These are phyloP conservation scores for Ascochyta lentis DNA, from an alignment of 2,329 filamentous ascomycete species.

Conservation along the genomic window DNA sequence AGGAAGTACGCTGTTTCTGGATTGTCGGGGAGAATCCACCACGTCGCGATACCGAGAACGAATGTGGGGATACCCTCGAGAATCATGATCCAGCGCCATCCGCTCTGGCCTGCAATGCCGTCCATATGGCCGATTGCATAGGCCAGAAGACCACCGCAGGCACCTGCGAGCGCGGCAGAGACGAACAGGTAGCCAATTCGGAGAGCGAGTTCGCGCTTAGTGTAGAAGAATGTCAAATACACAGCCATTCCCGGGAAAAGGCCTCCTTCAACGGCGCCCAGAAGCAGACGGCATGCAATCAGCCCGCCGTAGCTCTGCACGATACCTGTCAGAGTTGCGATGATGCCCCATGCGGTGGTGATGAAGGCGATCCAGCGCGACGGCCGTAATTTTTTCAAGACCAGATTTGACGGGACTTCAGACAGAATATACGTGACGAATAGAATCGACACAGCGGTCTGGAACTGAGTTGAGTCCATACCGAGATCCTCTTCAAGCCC, in stretches of 20 bases:
- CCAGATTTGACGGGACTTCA: constrained; percentile 55
- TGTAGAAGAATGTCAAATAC: constrained; percentile 80
- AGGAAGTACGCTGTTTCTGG: constrained; percentile 71
- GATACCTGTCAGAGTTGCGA: constrained; percentile 74
- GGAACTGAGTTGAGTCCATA: constrained; percentile 70
- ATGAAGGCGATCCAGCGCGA: constrained; percentile 66
- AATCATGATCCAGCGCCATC: constrained; percentile 77
- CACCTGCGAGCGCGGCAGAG: constrained; percentile 73
- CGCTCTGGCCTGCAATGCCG: constrained; percentile 66
- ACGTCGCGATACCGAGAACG: constrained; percentile 61
- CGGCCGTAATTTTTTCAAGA: constrained; percentile 55
- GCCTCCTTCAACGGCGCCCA: constrained; percentile 73
- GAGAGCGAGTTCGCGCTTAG: constrained; percentile 73
- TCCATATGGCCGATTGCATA: constrained; percentile 78
- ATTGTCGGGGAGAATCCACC: constrained; percentile 68
- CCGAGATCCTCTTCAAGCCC: constrained; percentile 68
- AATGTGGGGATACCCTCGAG: constrained; percentile 64
- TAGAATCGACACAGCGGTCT: constrained; percentile 58
- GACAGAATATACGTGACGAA: constrained; percentile 56
- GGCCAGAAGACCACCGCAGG: constrained; percentile 74
- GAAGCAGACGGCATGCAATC: constrained; percentile 71
- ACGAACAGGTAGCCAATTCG: constrained; percentile 78
- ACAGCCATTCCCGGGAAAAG: constrained; percentile 72
- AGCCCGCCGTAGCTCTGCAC: constrained; percentile 69
- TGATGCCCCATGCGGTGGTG: constrained; percentile 61